Conservation (phyloP, 2,329 filamentous ascomycete genomes). For the Trichoderma sp. region DNA sequence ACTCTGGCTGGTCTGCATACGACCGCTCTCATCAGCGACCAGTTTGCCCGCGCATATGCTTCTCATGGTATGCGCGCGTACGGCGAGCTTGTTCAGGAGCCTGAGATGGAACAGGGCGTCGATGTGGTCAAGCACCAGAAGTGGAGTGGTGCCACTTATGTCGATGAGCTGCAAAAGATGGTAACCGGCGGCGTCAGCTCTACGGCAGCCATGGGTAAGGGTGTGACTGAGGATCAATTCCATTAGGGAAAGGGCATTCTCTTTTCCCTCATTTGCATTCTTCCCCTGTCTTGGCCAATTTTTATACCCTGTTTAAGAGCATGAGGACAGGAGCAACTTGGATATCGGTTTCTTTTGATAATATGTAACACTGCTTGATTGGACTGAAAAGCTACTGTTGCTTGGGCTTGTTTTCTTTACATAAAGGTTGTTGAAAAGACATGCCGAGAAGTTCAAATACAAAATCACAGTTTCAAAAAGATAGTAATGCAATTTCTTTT, state of each 20-base stretch:
- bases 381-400: background rate
- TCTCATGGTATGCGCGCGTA: slow-evolving; percentile 91
- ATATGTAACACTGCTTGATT: slow-evolving; percentile 4
- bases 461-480: background rate
- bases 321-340: slow-evolving; percentile 10
- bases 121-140: slow-evolving; percentile 99
- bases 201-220: slow-evolving; percentile 95
- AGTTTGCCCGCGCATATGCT: slow-evolving; percentile 81
- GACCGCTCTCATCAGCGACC: slow-evolving; percentile 87
- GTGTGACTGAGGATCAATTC: slow-evolving; percentile 98
- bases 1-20: slow-evolving; percentile 97
- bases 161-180: slow-evolving; percentile 96
- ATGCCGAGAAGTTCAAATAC: background rate
- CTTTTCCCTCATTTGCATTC: background rate
- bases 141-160: slow-evolving; percentile 94
- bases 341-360: slow-evolving; percentile 7
- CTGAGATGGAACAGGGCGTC: slow-evolving; percentile 86
- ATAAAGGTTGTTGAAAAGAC: background rate
- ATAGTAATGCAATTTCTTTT: background rate
- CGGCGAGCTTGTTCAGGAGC: slow-evolving; percentile 95
- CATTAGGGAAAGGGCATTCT: slow-evolving; percentile 22
- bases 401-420: background rate
- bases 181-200: slow-evolving; percentile 88
- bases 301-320: slow-evolving; percentile 20
- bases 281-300: background rate